phyloP scores from a whole-genome alignment of 2,329 filamentous ascomycete species.

The Diaporthe sp. region DNA sequence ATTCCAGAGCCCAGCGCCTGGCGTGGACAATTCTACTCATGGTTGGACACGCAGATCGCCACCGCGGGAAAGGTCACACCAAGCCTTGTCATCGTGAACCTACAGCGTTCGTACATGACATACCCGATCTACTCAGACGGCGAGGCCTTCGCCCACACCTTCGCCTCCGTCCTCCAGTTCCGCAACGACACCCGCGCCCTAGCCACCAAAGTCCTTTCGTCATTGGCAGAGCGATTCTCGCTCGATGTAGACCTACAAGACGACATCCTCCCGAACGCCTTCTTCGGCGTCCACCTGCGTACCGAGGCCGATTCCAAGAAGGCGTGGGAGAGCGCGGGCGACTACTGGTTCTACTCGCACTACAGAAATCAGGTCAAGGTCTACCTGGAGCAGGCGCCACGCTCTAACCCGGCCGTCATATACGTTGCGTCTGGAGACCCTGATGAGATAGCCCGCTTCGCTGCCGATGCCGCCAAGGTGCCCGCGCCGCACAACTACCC shows the following conservation, averaged over 20 bases:
- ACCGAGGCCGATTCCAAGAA: slow-evolving; percentile 25
- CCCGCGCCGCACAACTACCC: slow-evolving; percentile 4
- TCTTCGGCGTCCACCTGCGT: slow-evolving; percentile 36
- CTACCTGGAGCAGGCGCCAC: slow-evolving; percentile 13
- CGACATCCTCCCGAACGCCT: slow-evolving; percentile 9
- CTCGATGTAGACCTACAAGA: slow-evolving; percentile 1
- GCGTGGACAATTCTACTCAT: slow-evolving; percentile 19
- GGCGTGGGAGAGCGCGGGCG: slow-evolving; percentile 12
- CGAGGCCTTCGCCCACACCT: slow-evolving; percentile 46
- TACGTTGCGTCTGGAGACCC: slow-evolving; percentile 26
- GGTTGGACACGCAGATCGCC: not conserved
- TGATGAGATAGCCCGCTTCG: slow-evolving; percentile 3
- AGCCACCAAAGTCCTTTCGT: not conserved
- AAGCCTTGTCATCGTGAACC: not conserved
- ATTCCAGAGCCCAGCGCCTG: not conserved
- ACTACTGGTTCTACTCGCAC: slow-evolving; percentile 31
- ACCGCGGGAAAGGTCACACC: not conserved
- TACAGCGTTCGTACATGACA: slow-evolving; percentile 29
- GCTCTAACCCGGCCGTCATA: slow-evolving; percentile 6
- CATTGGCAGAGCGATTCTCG: slow-evolving; percentile 9
- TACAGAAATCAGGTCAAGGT: slow-evolving; percentile 27
- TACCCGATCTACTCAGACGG: slow-evolving; percentile 32
- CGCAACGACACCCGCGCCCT: slow-evolving; percentile 49
- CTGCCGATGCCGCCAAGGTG: not conserved
- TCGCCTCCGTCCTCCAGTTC: slow-evolving; percentile 52